A percentile compares a stretch with the other conserved stretches of the same genome.
phyloP scores from a whole-genome alignment of 2,329 filamentous ascomycete species.

The Bipolaris oryzae region DNA sequence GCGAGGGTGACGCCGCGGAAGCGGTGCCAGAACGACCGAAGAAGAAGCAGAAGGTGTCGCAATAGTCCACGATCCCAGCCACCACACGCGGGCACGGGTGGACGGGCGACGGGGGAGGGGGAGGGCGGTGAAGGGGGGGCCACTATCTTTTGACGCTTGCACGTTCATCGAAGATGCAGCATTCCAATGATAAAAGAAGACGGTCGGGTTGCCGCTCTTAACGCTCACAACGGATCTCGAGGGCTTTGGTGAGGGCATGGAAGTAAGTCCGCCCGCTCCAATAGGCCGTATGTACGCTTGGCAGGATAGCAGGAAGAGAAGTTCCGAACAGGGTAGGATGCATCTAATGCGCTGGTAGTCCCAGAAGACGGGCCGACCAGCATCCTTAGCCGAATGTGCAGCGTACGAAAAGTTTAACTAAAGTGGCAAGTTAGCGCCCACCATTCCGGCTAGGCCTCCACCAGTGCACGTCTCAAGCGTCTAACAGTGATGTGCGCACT shows the following conservation, averaged over 20 bases:
- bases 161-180: conserved; percentile 22
- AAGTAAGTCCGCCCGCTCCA: conserved; percentile 24
- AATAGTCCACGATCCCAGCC: conserved; percentile 26
- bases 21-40: conserved; percentile 64
- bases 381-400: conserved; percentile 22
- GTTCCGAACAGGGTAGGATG: conserved; percentile 24
- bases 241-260: conserved; percentile 16
- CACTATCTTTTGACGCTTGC: conserved; percentile 27
- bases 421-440: conserved; percentile 38
- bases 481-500: conserved; percentile 28
- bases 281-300: conserved; percentile 27
- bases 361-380: conserved; percentile 32
- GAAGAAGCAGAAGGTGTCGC: conserved; percentile 65
- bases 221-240: conserved; percentile 10
- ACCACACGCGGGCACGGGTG: conserved; percentile 11
- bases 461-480: conserved; percentile 14
- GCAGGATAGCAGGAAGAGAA: conserved; percentile 21
- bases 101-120: conserved; percentile 10
- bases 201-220: conserved; percentile 18
- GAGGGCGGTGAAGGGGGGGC: conserved; percentile 29
- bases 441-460: conserved; percentile 27
- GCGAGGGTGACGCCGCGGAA: conserved; percentile 51
- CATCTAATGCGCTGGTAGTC: conserved; percentile 21
- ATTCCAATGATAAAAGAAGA: conserved; percentile 30
- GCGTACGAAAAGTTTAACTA: conserved; percentile 29